A percentile compares a stretch with the other conserved stretches of the same genome.
These are phyloP conservation scores for Haemoproteus tartakovskyi DNA, from an alignment of 169 alveolate species.

Conservation along the genomic window DNA sequence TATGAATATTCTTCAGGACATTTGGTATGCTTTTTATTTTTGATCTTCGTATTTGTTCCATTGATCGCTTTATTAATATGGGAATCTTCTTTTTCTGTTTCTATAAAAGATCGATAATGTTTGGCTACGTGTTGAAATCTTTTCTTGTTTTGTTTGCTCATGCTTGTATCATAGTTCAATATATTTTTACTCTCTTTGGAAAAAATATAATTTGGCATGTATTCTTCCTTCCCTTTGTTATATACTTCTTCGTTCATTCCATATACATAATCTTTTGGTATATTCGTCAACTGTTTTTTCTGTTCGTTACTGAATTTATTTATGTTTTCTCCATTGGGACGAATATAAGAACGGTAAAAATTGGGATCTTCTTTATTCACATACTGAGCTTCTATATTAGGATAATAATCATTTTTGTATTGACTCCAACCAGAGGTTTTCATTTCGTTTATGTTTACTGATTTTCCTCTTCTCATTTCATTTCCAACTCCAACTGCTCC, in stretches of 20 bases:
- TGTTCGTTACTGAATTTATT: conserved; percentile 22
- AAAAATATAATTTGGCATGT: conserved; percentile 41
- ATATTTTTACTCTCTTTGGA: conserved; percentile 11
- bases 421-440: conserved; percentile 30
- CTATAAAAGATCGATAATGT: no score
- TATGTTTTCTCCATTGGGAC: conserved; percentile 9
- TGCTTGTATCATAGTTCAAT: conserved; percentile 36
- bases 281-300: conserved; percentile 20
- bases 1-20: no score
- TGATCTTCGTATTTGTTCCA: not conserved
- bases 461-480: not conserved
- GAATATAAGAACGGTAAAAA: conserved; percentile 19
- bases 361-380: conserved; percentile 18
- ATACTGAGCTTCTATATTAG: conserved; percentile 57
- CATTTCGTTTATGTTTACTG: not conserved
- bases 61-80: conserved; percentile 9
- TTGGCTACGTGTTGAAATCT: conserved; percentile 24
- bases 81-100: conserved; percentile 25
- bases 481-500: no score
- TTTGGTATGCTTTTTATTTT: no score
- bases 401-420: conserved; percentile 51
- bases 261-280: conserved; percentile 53
- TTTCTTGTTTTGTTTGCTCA: conserved; percentile 21
- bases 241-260: conserved; percentile 63
- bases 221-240: conserved; percentile 50